Conservation (phyloP, 345 rosid genomes). For the Firmiana major region DNA sequence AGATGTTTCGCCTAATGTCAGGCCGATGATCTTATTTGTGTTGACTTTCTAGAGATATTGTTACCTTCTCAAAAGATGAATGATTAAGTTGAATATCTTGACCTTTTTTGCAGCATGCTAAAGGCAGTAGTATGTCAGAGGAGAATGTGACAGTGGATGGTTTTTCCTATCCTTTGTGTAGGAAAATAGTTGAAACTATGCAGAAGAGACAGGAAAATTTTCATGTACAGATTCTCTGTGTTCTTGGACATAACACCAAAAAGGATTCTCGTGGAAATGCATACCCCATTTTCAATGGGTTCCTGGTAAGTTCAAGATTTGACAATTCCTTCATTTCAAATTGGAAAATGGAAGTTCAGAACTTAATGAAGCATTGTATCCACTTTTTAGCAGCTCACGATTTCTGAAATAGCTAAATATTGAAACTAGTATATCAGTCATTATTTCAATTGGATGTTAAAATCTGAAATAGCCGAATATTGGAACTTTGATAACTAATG, state of each 20-base stretch:
- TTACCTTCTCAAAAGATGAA: conserved; percentile 11
- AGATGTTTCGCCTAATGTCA: conserved; percentile 55
- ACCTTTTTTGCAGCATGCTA: conserved; percentile 53
- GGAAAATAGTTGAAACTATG: conserved; percentile 61
- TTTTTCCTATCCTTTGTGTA: conserved; percentile 64
- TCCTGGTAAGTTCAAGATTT: conserved; percentile 46
- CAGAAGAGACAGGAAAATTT: conserved; percentile 64
- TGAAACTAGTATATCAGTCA: background rate
- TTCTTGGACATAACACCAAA: conserved; percentile 76
- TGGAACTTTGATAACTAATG: too few relatives aligned
- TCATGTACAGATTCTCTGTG: conserved; percentile 53
- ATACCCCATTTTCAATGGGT: conserved; percentile 65
- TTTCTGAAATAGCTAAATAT: background rate
- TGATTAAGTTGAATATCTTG: conserved; percentile 32
- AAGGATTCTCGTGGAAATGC: conserved; percentile 55
- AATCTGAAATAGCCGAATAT: background rate
- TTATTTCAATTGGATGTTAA: background rate
- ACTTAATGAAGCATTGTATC: conserved; percentile 1
- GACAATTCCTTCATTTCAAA: background rate
- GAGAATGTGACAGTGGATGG: conserved; percentile 36
- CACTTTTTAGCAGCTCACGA: background rate
- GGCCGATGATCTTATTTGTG: conserved; percentile 24
- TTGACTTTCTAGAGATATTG: conserved; percentile 19
- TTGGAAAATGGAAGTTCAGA: background rate
- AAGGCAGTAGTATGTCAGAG: conserved; percentile 20